Evolutionary conservation across 345 rosid genomes (phyloP).

Genomic region (Eucalyptus shirleyi): DNA sequence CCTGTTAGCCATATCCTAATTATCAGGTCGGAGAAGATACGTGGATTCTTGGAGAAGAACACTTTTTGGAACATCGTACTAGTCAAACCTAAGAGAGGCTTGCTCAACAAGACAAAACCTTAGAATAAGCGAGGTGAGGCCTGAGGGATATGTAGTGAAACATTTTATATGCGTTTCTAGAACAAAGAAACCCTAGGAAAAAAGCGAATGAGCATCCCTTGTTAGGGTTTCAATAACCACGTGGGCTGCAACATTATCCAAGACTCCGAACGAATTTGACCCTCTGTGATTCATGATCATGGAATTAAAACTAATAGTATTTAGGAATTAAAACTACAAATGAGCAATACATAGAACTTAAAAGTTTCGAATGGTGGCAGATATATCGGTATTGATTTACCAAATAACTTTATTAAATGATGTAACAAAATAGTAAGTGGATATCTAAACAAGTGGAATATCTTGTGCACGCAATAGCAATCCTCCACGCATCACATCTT

Average conservation of each 20-base stretch:
- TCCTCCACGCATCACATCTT: neutral
- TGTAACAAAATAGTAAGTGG: neutral
- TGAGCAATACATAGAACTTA: neutral
- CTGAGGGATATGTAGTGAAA: neutral
- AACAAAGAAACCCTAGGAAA: neutral
- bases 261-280: neutral
- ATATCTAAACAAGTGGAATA: neutral
- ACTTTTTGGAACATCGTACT: neutral
- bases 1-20: neutral
- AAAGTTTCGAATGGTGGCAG: neutral
- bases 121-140: neutral
- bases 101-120: neutral
- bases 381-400: neutral
- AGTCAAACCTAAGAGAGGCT: neutral
- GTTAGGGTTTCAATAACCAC: neutral
- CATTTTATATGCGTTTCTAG: neutral
- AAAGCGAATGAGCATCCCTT: neutral
- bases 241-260: neutral
- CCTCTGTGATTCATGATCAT: neutral
- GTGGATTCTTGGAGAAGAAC: neutral
- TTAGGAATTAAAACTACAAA: neutral
- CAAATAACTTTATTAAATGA: neutral
- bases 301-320: neutral
- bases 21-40: neutral
- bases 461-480: neutral